phyloP scores from a whole-genome alignment of 1,284 basidiomycete genomes.

The Lentinula novae-zelandiae region DNA sequence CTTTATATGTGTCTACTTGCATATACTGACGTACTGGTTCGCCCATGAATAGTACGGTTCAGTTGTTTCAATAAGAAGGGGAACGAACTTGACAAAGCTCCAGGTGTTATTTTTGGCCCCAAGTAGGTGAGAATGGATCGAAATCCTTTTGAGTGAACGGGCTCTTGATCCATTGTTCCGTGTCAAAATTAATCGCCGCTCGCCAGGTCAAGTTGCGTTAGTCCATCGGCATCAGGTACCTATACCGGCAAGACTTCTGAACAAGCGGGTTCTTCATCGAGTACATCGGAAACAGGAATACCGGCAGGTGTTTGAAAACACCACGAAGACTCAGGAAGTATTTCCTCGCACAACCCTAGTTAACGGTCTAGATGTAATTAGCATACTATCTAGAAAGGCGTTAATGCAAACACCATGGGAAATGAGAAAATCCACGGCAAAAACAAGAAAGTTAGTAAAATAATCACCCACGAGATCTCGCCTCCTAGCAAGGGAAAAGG shows the following conservation, averaged over 20 bases:
- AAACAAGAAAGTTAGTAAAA: not conserved
- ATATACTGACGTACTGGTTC: not conserved
- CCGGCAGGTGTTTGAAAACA: no score
- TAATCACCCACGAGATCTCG: not conserved
- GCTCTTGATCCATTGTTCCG: slow-evolving; percentile 2
- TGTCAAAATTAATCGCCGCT: not conserved
- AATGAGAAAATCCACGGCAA: not conserved
- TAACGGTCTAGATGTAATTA: no score
- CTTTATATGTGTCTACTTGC: not conserved
- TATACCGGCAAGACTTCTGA: not conserved
- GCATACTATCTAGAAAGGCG: no score
- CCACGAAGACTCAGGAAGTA: no score
- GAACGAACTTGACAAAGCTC: not conserved
- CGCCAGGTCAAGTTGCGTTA: not conserved
- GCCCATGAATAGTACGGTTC: not conserved
- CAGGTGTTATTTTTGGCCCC: not conserved
- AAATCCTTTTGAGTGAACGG: not conserved
- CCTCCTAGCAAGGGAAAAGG: slow-evolving; percentile 50
- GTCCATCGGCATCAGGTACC: not conserved
- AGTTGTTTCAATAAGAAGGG: not conserved
- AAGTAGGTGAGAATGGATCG: not conserved
- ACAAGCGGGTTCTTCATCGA: no score
- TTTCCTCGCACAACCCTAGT: no score
- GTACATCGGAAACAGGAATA: no score
- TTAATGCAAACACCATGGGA: not conserved